Conservation (phyloP, 257 asterid genomes). For the Ilex aquifolium region DNA sequence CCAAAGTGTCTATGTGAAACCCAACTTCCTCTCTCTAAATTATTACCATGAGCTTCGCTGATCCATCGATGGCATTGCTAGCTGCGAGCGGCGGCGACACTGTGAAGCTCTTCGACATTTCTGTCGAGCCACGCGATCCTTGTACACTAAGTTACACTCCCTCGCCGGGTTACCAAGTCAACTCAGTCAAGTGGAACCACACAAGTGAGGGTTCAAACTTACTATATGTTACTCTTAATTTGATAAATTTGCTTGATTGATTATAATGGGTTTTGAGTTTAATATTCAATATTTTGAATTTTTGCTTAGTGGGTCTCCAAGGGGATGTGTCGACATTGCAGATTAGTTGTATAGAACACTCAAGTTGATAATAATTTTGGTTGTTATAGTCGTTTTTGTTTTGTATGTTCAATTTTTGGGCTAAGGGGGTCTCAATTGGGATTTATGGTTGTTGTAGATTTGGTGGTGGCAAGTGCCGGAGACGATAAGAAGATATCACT, state of each 20-base stretch:
- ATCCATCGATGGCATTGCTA: constrained; percentile 52
- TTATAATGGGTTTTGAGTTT: background rate
- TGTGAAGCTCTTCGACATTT: constrained; percentile 83
- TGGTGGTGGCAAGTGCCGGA: constrained; percentile 92
- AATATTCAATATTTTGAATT: background rate
- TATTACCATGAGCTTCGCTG: constrained; percentile 46
- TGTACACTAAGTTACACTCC: constrained; percentile 75
- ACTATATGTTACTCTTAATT: background rate
- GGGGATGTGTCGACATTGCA: background rate
- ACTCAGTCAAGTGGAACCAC: constrained; percentile 94
- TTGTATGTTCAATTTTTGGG: constrained; percentile 1
- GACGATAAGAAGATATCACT: constrained; percentile 74
- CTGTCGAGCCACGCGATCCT: constrained; percentile 75
- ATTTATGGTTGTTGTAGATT: constrained; percentile 37
- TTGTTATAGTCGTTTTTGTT: constrained; percentile 4
- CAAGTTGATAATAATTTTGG: background rate
- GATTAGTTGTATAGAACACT: too few relatives aligned
- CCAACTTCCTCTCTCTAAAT: too few relatives aligned
- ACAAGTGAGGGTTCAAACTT: constrained; percentile 51
- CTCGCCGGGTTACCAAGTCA: constrained; percentile 65
- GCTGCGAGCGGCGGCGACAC: constrained; percentile 93
- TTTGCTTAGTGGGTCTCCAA: constrained; percentile 8
- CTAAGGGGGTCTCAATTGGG: background rate
- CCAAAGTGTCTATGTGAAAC: too few relatives aligned
- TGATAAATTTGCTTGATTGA: too few relatives aligned